Evolutionary conservation across 2,329 filamentous ascomycete species (phyloP).

Genomic region (Periconia macrospinosa): DNA sequence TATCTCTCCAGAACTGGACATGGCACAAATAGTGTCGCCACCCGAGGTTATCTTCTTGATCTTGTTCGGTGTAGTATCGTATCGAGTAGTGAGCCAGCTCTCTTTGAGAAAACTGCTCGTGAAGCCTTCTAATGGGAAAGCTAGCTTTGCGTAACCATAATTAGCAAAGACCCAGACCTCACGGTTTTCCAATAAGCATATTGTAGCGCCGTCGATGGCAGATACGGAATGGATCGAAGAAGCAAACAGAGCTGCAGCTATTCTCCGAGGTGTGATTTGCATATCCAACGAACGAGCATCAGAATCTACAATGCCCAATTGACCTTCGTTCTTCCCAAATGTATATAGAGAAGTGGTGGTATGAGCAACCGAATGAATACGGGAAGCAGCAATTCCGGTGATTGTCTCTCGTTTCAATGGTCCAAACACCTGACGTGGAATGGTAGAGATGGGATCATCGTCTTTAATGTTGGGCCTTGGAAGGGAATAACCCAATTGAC

Average conservation of each 20-base stretch:
- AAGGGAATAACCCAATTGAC: conserved; percentile 82
- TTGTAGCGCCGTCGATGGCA: conserved; percentile 88
- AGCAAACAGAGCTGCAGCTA: conserved; percentile 80
- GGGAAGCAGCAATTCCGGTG: conserved; percentile 81
- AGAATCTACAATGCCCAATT: conserved; percentile 91
- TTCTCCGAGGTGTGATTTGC: conserved; percentile 81
- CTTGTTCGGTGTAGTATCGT: conserved; percentile 66
- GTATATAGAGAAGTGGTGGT: conserved; percentile 82
- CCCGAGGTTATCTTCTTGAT: conserved; percentile 80
- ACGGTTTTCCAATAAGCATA: conserved; percentile 80
- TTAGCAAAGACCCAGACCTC: conserved; percentile 94
- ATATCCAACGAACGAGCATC: conserved; percentile 87
- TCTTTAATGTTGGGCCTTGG: conserved; percentile 69
- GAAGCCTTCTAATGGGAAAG: conserved; percentile 77
- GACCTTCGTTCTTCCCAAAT: conserved; percentile 93
- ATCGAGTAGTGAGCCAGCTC: conserved; percentile 66
- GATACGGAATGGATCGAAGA: conserved; percentile 75
- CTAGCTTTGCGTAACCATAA: conserved; percentile 90
- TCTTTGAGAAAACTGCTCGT: conserved; percentile 69
- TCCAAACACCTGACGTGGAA: conserved; percentile 88
- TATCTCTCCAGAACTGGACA: conserved; percentile 82
- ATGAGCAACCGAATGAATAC: conserved; percentile 88
- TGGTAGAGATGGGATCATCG: conserved; percentile 79
- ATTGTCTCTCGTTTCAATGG: conserved; percentile 84
- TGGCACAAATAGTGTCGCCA: conserved; percentile 86